A percentile compares a stretch with the other conserved stretches of the same genome.
Conservation (phyloP, 257 asterid genomes). For the Cinchona pubescens region DNA sequence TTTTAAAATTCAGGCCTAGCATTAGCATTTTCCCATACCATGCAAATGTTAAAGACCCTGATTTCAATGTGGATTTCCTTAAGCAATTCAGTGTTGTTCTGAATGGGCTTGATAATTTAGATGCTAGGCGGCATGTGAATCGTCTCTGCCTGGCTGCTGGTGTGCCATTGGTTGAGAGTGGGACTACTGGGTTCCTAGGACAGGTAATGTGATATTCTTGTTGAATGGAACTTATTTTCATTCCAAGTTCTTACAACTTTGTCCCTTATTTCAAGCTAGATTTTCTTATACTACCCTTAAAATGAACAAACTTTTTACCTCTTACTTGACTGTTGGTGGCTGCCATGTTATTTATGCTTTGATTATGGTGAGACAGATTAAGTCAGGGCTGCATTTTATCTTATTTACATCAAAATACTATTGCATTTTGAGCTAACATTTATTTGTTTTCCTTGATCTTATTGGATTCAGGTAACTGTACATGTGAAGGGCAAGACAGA, state of each 20-base stretch:
- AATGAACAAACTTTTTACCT: background rate
- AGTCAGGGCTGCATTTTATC: background rate
- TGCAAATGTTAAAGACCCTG: conserved; percentile 85
- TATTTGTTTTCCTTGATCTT: conserved; percentile 13
- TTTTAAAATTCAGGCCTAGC: conserved; percentile 80
- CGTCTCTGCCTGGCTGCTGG: conserved; percentile 98
- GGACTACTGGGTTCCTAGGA: conserved; percentile 98
- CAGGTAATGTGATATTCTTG: conserved; percentile 57
- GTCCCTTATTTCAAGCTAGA: too few species aligned
- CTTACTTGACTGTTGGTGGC: background rate
- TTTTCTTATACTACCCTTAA: too few species aligned
- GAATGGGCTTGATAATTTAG: conserved; percentile 97
- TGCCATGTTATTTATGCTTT: background rate
- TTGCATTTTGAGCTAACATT: background rate
- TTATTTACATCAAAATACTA: too few species aligned
- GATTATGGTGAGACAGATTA: background rate
- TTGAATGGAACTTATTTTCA: conserved; percentile 18
- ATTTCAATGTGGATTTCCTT: conserved; percentile 88
- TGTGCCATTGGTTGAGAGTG: conserved; percentile 94
- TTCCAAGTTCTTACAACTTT: background rate
- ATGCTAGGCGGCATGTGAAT: conserved; percentile 97
- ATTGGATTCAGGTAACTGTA: conserved; percentile 74
- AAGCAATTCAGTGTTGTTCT: conserved; percentile 83
- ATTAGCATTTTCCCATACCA: conserved; percentile 86
- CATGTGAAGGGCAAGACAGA: conserved; percentile 90